Base-by-base conservation (phyloP, 768 basidiomycete genomes). In the Hericium erinaceus region DNA sequence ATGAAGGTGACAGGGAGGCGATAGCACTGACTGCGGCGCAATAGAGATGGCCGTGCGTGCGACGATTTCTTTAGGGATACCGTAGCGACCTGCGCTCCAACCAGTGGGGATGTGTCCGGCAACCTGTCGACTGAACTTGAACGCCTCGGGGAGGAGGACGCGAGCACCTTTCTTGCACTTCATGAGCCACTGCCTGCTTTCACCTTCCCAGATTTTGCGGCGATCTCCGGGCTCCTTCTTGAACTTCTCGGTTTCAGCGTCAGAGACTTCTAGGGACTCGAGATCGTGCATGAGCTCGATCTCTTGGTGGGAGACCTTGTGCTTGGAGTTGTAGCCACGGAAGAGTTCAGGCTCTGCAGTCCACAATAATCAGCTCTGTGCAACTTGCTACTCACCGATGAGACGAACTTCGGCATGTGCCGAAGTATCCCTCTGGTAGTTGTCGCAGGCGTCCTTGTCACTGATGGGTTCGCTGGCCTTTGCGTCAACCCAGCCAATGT, bases 91-190 rank as follows among this genome's bases (percentile, higher is more conserved):
- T 58, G 95, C 95, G 64, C 93, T 78, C 95, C 97, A 99, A 15
- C 97, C 97, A 22, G 95, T 97, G 3, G 95, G 97, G 56, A 99
- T 80, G 71, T 98, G 97, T 49, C 94, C 95, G 50, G 91, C 95
- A 51, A 98, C 97, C 46, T 89, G 82, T 52, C 95, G 90, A 68
- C 85, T 91, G 80, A 98, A 98, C 64, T 80, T 82, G 81, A 98
- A 86, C 2, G 95, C 89, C 75, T 99, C 98, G 53, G 97, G 95
- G 46, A 98, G 85, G 62, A 86, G 79, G 60, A 99, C 77, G 48
- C 91, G 85, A 11, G 97, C 94, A 54, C 97, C 97, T 74, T 92
- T 95, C 86, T 98, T 98, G 79, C 98, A 86, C 74, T 98, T 97
- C 68, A 94, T 93, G 66, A 91, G 93, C 92, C 89, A 97, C 68